A percentile compares a stretch with the other conserved stretches of the same genome.
Evolutionary conservation across 345 rosid genomes (phyloP).

Genomic region (Syzygium aqueum): DNA sequence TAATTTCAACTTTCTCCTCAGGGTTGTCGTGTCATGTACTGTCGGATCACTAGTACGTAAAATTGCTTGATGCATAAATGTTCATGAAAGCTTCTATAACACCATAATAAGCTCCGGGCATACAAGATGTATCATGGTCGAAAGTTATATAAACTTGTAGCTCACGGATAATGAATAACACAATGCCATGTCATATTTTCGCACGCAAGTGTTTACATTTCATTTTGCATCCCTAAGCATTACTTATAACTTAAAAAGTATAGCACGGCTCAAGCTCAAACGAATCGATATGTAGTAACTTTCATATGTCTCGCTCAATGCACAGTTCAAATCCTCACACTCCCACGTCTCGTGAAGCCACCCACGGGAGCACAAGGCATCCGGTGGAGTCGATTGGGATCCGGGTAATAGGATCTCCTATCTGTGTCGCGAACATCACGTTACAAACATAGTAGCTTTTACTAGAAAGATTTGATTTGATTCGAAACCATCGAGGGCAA

Average conservation of each 20-base stretch:
- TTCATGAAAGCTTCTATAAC: not conserved
- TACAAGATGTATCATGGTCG: not conserved
- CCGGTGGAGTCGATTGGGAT: rapidly evolving
- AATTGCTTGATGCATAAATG: not conserved
- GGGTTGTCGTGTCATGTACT: not conserved
- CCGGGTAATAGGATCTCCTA: not conserved
- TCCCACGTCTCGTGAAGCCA: not conserved
- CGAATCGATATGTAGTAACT: rapidly evolving
- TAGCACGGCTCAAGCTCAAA: not conserved
- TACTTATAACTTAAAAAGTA: not conserved
- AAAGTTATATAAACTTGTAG: not conserved
- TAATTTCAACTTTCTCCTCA: not conserved
- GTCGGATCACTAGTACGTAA: not conserved
- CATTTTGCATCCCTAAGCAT: not conserved
- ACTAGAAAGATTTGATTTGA: not conserved
- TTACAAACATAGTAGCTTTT: not conserved
- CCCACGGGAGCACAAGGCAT: rapidly evolving
- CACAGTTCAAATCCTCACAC: not conserved
- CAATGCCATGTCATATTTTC: not conserved
- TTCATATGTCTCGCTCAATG: not conserved
- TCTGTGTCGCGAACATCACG: rapidly evolving
- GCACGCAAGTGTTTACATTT: rapidly evolving
- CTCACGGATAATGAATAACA: not conserved
- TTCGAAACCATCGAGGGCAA: not conserved
- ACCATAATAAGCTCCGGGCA: not conserved